Evolutionary conservation across 495 filamentous ascomycete species (phyloP).

Genomic region (Bryoglossum gracile): DNA sequence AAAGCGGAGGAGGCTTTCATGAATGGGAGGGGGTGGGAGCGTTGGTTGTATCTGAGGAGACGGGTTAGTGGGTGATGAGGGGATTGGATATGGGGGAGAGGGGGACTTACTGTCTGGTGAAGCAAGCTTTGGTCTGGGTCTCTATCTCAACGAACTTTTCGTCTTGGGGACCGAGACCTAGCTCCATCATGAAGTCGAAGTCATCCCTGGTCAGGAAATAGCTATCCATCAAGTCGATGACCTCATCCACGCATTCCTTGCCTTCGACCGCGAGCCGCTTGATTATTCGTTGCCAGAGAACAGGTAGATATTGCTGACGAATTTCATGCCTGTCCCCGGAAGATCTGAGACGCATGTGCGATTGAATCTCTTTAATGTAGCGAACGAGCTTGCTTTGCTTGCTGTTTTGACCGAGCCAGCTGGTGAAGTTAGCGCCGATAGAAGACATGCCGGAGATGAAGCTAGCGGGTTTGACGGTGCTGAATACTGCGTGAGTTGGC

Average conservation of each 20-base stretch:
- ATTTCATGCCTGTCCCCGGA: constrained; percentile 94
- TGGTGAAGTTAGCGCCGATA: constrained; percentile 61
- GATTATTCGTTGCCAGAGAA: constrained; percentile 78
- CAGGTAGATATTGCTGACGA: constrained; percentile 85
- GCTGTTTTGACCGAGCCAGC: constrained; percentile 93
- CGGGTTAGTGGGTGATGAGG: too few species aligned
- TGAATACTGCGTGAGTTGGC: constrained; percentile 96
- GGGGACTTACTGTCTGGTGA: constrained; percentile 74
- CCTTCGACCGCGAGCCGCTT: constrained; percentile 62
- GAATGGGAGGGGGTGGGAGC: constrained; percentile 86
- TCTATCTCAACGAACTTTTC: constrained; percentile 69
- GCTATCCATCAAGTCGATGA: constrained; percentile 74
- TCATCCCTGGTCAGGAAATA: constrained; percentile 97
- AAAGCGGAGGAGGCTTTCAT: constrained; percentile 81
- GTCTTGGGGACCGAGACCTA: constrained; percentile 80
- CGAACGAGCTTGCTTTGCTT: constrained; percentile 79
- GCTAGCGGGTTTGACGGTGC: constrained; percentile 87
- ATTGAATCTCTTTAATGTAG: constrained; percentile 89
- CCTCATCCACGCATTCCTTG: constrained; percentile 63
- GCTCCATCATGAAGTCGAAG: constrained; percentile 84
- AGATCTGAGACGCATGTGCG: constrained; percentile 87
- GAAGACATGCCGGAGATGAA: constrained; percentile 71
- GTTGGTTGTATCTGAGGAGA: constrained; percentile 68
- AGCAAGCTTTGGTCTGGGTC: constrained; percentile 75
- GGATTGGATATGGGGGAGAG: too few species aligned